Evolutionary conservation across 768 basidiomycete species (phyloP).

Genomic region (Leccinum incarnatum): DNA sequence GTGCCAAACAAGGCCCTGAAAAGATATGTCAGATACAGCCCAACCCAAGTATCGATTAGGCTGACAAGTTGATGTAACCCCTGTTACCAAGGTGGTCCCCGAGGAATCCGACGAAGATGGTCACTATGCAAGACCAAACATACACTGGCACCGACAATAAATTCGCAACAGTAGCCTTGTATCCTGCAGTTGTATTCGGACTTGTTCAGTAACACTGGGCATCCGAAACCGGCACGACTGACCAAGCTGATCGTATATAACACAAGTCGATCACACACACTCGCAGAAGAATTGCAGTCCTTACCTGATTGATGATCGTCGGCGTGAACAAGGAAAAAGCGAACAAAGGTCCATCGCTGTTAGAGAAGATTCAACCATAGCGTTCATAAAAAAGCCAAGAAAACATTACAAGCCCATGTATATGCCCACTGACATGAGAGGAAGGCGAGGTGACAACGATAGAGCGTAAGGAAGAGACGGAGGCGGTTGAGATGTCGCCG

Average conservation of each 20-base stretch:
- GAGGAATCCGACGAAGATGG: slow-evolving; percentile 56
- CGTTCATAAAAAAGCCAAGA: neutral
- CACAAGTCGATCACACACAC: neutral
- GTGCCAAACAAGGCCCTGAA: slow-evolving; percentile 29
- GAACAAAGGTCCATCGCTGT: slow-evolving; percentile 49
- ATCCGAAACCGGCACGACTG: neutral
- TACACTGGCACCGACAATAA: slow-evolving; percentile 77
- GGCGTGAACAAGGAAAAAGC: slow-evolving; percentile 53
- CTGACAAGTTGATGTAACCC: slow-evolving; percentile 61
- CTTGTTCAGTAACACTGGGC: neutral
- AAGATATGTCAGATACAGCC: slow-evolving; percentile 9
- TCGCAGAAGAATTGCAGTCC: slow-evolving; percentile 8
- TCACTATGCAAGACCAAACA: slow-evolving; percentile 67
- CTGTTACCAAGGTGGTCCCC: slow-evolving; percentile 61
- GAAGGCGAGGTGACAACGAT: neutral
- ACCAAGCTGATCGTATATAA: slow-evolving; percentile 18
- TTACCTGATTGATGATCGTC: slow-evolving; percentile 49
- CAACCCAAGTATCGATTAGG: neutral
- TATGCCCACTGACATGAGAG: slow-evolving; percentile 50
- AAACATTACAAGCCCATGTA: slow-evolving; percentile 63
- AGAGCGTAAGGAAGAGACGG: neutral
- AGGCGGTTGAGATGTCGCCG: neutral
- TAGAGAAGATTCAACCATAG: slow-evolving; percentile 4
- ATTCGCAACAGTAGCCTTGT: slow-evolving; percentile 63
- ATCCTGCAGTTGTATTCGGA: slow-evolving; percentile 38